phyloP scores from a whole-genome alignment of 2,329 filamentous ascomycete genomes.

The Metarhizium anisopliae region DNA sequence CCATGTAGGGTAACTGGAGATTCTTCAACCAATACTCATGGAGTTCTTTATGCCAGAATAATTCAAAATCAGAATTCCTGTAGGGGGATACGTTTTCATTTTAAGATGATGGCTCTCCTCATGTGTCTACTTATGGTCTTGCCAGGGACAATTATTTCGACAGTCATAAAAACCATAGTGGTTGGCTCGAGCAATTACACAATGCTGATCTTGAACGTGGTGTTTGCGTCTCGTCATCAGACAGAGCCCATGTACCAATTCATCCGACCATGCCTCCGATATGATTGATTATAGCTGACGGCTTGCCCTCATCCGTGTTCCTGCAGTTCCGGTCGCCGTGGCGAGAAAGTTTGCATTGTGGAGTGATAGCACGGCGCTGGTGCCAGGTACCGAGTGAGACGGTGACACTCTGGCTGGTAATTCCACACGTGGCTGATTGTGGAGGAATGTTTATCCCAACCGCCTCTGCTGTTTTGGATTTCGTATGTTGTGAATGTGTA shows the following conservation, averaged over 20 bases:
- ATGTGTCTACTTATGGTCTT: too few relatives aligned
- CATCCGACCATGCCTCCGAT: background rate
- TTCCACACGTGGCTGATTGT: background rate
- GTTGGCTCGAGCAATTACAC: too few relatives aligned
- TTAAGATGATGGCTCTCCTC: too few relatives aligned
- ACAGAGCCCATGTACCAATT: background rate
- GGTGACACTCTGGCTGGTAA: background rate
- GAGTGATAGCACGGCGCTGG: background rate
- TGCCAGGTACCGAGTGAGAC: background rate
- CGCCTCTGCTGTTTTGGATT: background rate
- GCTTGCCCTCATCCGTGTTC: background rate
- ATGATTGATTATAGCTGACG: background rate
- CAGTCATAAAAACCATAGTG: too few relatives aligned
- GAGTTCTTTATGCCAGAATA: too few relatives aligned
- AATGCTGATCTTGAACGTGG: too few relatives aligned
- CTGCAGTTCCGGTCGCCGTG: background rate
- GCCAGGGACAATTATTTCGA: too few relatives aligned
- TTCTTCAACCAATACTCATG: too few relatives aligned
- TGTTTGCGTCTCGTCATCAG: too few relatives aligned
- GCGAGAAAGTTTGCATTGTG: background rate
- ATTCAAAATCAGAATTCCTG: too few relatives aligned
- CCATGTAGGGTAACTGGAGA: too few relatives aligned
- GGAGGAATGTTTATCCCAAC: background rate
- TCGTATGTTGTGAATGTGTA: background rate
- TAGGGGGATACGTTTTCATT: too few relatives aligned